Evolutionary conservation across 2,329 filamentous ascomycete species (phyloP).

Genomic region (Sporothrix dimorphospora): DNA sequence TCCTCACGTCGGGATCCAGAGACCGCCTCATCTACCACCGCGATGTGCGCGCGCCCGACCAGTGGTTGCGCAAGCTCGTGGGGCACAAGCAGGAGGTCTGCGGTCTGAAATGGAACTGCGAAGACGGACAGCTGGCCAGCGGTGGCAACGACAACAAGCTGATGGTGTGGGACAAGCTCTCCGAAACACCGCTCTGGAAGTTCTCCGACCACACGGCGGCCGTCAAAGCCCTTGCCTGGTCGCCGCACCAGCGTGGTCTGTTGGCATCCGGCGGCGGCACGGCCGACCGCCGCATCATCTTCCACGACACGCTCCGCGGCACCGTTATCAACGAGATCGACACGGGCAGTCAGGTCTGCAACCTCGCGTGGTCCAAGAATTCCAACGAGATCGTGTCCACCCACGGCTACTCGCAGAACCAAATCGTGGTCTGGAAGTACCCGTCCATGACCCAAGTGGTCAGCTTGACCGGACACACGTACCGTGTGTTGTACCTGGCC

Average conservation of each 20-base stretch:
- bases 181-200: slow-evolving; percentile 88
- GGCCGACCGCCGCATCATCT: slow-evolving; percentile 93
- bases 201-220: slow-evolving; percentile 94
- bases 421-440: slow-evolving; percentile 99
- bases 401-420: slow-evolving; percentile 96
- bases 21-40: slow-evolving; percentile 94
- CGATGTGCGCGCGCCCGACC: slow-evolving; percentile 89
- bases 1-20: slow-evolving; percentile 90
- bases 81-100: slow-evolving; percentile 99
- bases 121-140: slow-evolving; percentile 91
- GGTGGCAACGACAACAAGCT: slow-evolving; percentile 99
- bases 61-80: slow-evolving; percentile 82
- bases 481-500: slow-evolving; percentile 90
- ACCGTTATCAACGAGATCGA: slow-evolving; percentile 84
- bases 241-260: slow-evolving; percentile 89
- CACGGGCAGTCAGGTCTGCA: slow-evolving; percentile 98
- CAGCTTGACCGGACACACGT: slow-evolving; percentile 89
- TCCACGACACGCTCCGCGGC: slow-evolving; percentile 93
- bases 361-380: slow-evolving; percentile 95
- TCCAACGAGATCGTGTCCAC: slow-evolving; percentile 97
- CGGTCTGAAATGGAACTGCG: slow-evolving; percentile 94
- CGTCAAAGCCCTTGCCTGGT: slow-evolving; percentile 98
- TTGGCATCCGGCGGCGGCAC: slow-evolving; percentile 96
- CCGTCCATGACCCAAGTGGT: slow-evolving; percentile 97
- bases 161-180: slow-evolving; percentile 97